phyloP scores from a whole-genome alignment of 768 basidiomycete species.

The Amylocystis lapponica region DNA sequence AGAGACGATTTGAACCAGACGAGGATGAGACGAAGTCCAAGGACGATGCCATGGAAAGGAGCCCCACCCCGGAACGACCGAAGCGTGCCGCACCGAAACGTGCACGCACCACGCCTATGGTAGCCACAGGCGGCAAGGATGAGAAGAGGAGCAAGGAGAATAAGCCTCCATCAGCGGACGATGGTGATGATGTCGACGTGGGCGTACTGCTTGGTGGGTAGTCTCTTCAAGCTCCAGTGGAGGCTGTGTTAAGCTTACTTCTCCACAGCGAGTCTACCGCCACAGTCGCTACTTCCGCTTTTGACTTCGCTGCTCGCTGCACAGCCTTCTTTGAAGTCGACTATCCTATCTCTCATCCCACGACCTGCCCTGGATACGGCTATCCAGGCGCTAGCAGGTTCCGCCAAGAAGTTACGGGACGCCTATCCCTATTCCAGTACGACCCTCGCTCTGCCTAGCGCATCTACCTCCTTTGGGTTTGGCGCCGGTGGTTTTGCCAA shows the following conservation, averaged over 20 bases:
- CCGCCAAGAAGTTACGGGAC: slow-evolving; percentile 70
- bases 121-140: slow-evolving; percentile 27
- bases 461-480: slow-evolving; percentile 29
- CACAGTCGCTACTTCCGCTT: slow-evolving; percentile 70
- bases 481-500: slow-evolving; percentile 11
- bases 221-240: too few species aligned
- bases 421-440: slow-evolving; percentile 77
- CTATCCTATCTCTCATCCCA: slow-evolving; percentile 73
- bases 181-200: slow-evolving; percentile 64
- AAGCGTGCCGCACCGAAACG: slow-evolving; percentile 69
- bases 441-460: slow-evolving; percentile 26
- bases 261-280: slow-evolving; percentile 75
- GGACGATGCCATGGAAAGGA: slow-evolving; percentile 79
- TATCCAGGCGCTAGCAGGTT: slow-evolving; percentile 57
- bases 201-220: slow-evolving; percentile 73
- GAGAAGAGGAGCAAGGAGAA: slow-evolving; percentile 42
- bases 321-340: slow-evolving; percentile 67
- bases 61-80: slow-evolving; percentile 76
- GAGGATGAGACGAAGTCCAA: slow-evolving; percentile 54
- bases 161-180: slow-evolving; percentile 35
- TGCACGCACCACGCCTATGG: slow-evolving; percentile 38
- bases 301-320: slow-evolving; percentile 60
- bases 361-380: slow-evolving; percentile 79
- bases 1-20: slow-evolving; percentile 63
- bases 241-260: too few species aligned